Base-by-base conservation (phyloP, 2,329 filamentous ascomycete species). In the Pseudogymnoascus sp. region DNA sequence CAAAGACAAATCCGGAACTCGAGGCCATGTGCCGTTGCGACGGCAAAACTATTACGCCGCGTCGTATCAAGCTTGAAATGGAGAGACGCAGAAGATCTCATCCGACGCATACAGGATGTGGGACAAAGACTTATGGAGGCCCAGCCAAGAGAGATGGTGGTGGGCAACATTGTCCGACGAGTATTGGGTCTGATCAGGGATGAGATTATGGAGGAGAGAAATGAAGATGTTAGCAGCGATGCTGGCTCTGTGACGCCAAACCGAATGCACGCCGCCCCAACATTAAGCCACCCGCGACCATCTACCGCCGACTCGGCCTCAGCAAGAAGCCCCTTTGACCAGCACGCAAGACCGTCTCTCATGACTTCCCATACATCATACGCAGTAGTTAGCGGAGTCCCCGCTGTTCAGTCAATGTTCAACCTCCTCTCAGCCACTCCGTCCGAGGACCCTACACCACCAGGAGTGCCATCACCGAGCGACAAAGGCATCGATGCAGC, bases 81-180 rank as follows among this genome's bases (percentile, higher is more conserved):
- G 78, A 82, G 83, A 65, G 89, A 93, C 74, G 88, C 92, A 56
- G 84, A 86, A 60, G 86, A 88, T 70, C 85, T 99, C 60, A 85
- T 97, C 64, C 84, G 88, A 69, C 87, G 90, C 68, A 87, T 99
- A 66, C 87, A 90, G 67, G 83, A 87, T 65, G 87, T 93, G 23
- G 95, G 95, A 63, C 83, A 86, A 69, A 85, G 87, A 63, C 81
- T 99, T 46, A 87, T 89, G 37, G 85, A 88, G 63, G 93, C 95
- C 7, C 91, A 96, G 71, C 93, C 93, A 15, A 85, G 89, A 65
- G 95, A 97, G 77, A 88, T 96, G 69, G 91, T 92, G 4, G 91
- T 97, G 50, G 93, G 92, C 61, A 99, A 99, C 72, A 93, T 99
- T 69, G 91, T 97, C 56, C 87, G 93, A 65, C 87, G 95, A 66